These are phyloP conservation scores for Pythium phragmiticola DNA, from an alignment of 352 stramenopile species.

Conservation along the genomic window DNA sequence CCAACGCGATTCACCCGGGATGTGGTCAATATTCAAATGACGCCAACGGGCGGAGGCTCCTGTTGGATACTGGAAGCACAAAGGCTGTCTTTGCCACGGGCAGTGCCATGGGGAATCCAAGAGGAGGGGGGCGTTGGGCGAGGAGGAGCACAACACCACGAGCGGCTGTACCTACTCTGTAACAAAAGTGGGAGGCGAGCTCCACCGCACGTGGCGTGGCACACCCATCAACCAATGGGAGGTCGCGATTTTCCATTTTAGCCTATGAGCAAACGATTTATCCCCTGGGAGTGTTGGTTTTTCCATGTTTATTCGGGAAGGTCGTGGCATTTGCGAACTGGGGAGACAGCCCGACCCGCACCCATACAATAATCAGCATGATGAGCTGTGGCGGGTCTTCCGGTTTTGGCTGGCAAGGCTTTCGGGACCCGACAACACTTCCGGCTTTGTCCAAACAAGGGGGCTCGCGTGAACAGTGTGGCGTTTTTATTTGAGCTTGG, in stretches of 20 bases:
- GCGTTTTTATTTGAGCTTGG: not conserved
- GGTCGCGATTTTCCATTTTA: conserved; percentile 13
- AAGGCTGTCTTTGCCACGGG: not conserved
- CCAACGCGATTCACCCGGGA: conserved; percentile 40
- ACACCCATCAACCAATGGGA: conserved; percentile 28
- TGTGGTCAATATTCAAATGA: conserved; percentile 74
- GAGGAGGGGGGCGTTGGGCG: conserved; percentile 16
- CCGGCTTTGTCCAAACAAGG: not conserved
- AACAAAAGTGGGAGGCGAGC: conserved; percentile 23
- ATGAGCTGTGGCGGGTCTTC: not conserved
- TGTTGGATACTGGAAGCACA: conserved; percentile 8
- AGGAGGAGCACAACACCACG: conserved; percentile 19
- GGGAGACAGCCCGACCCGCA: conserved; percentile 14
- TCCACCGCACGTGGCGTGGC: conserved; percentile 21
- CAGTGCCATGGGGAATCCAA: conserved; percentile 5
- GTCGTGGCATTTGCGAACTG: conserved; percentile 19
- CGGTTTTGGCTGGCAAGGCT: not conserved
- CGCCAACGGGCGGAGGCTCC: conserved; percentile 20
- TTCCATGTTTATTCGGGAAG: conserved; percentile 27
- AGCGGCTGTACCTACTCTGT: conserved; percentile 25
- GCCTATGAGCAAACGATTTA: conserved; percentile 16
- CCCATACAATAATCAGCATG: conserved; percentile 22
- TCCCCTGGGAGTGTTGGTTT: conserved; percentile 25
- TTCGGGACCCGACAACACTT: not conserved
- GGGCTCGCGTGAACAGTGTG: conserved; percentile 11